These are phyloP conservation scores for Wallacemonas collosoma DNA, from an alignment of 208 protist genomes.

Conservation along the genomic window DNA sequence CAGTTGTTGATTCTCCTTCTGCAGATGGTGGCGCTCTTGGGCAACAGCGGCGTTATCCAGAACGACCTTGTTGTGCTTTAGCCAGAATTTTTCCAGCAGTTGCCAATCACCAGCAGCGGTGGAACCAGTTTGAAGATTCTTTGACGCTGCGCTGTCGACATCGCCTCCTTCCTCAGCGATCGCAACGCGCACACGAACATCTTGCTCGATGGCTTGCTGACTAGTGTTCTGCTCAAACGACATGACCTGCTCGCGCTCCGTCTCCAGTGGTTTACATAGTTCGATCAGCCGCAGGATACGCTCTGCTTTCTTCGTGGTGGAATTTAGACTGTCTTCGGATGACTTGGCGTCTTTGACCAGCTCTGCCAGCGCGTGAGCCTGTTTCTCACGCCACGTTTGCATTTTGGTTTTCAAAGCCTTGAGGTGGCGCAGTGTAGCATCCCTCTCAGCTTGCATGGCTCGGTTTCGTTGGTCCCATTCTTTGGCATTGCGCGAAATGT, in stretches of 20 bases:
- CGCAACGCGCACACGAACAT: constrained; percentile 59
- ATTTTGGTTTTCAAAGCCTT: constrained; percentile 95
- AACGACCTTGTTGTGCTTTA: constrained; percentile 95
- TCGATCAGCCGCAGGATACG: constrained; percentile 93
- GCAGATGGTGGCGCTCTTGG: constrained; percentile 87
- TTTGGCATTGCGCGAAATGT: constrained; percentile 85
- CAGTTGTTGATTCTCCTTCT: constrained; percentile 90
- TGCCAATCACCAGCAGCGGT: constrained; percentile 72
- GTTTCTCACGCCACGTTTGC: constrained; percentile 90
- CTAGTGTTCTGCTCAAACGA: constrained; percentile 82
- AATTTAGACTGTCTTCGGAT: constrained; percentile 74
- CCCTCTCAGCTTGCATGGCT: constrained; percentile 91
- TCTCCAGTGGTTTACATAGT: constrained; percentile 94
- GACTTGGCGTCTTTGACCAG: constrained; percentile 91
- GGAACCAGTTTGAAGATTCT: constrained; percentile 1
- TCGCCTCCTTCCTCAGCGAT: constrained; percentile 40
- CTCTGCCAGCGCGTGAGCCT: constrained; percentile 82
- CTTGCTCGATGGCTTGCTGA: constrained; percentile 70
- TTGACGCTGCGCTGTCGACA: constrained; percentile 16
- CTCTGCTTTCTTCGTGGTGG: constrained; percentile 75
- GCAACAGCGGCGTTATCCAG: constrained; percentile 94
- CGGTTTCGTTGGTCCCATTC: constrained; percentile 94
- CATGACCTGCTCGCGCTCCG: constrained; percentile 95
- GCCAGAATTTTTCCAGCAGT: constrained; percentile 94
- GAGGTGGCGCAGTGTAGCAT: constrained; percentile 89